Evolutionary conservation across 257 asterid genomes (phyloP).

Genomic region (Solanum piurae): DNA sequence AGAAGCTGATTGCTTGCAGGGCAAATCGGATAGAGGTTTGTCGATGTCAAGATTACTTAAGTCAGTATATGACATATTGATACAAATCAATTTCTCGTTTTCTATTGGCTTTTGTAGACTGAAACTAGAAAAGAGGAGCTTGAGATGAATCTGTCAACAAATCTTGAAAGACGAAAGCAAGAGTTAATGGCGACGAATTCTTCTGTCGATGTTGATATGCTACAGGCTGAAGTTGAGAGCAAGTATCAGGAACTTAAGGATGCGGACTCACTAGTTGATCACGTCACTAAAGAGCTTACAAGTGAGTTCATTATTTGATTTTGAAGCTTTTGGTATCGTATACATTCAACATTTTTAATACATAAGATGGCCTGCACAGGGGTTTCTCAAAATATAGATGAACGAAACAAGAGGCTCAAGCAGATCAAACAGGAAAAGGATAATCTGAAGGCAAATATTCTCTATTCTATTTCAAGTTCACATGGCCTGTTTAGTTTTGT

Average conservation of each 20-base stretch:
- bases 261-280: slow-evolving; percentile 46
- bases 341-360: neutral
- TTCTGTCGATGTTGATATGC: slow-evolving; percentile 55
- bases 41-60: slow-evolving; percentile 1
- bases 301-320: slow-evolving; percentile 29
- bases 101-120: slow-evolving; percentile 31
- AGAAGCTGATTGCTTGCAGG: slow-evolving; percentile 57
- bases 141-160: slow-evolving; percentile 92
- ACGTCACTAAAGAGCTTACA: slow-evolving; percentile 56
- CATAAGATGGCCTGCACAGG: slow-evolving; percentile 26
- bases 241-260: slow-evolving; percentile 74
- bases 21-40: slow-evolving; percentile 87
- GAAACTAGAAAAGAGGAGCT: slow-evolving; percentile 94
- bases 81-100: neutral
- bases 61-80: neutral
- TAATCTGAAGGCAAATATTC: slow-evolving; percentile 47
- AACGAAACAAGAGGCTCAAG: slow-evolving; percentile 52
- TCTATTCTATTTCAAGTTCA: slow-evolving; percentile 5
- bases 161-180: slow-evolving; percentile 88
- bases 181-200: slow-evolving; percentile 77
- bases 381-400: slow-evolving; percentile 45
- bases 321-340: slow-evolving; percentile 2
- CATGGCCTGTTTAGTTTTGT: neutral
- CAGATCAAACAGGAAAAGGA: slow-evolving; percentile 64
- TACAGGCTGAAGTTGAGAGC: slow-evolving; percentile 69